Evolutionary conservation across 192 early-diverging fungal species (phyloP).

Genomic region (Linnemannia zychae): DNA sequence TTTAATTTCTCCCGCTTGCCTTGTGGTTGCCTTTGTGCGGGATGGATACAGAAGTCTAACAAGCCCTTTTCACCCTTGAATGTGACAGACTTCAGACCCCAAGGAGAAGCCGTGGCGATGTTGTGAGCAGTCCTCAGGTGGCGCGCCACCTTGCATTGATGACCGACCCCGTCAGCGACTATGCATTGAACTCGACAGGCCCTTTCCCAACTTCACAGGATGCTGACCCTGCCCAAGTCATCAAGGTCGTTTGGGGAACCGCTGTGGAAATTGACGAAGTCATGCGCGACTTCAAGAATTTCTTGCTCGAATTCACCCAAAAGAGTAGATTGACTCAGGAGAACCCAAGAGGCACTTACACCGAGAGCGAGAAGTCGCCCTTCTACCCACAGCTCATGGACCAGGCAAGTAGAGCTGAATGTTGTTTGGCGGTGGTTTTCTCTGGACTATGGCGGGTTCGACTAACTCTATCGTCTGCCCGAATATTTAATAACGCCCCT

Average conservation of each 20-base stretch:
- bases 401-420: conserved; percentile 53
- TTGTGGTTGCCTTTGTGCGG: too few relatives aligned
- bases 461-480: too few relatives aligned
- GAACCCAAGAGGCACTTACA: conserved; percentile 35
- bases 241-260: conserved; percentile 90
- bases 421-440: not conserved
- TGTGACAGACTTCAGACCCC: conserved; percentile 34
- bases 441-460: too few relatives aligned
- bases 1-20: too few relatives aligned
- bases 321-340: conserved; percentile 63
- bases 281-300: conserved; percentile 84
- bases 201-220: conserved; percentile 42
- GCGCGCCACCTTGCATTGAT: conserved; percentile 36
- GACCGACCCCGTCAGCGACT: conserved; percentile 35
- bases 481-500: not conserved
- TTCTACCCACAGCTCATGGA: conserved; percentile 84
- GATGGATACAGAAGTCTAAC: too few relatives aligned
- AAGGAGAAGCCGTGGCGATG: conserved; percentile 44
- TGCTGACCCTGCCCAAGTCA: conserved; percentile 40
- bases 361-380: conserved; percentile 66
- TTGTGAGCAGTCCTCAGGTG: conserved; percentile 51
- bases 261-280: conserved; percentile 90
- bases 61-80: not conserved
- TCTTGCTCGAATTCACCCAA: conserved; percentile 80
- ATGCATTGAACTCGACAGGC: conserved; percentile 18